Conservation (phyloP, 73 alveolate species). For the Paramecium bursaria region DNA sequence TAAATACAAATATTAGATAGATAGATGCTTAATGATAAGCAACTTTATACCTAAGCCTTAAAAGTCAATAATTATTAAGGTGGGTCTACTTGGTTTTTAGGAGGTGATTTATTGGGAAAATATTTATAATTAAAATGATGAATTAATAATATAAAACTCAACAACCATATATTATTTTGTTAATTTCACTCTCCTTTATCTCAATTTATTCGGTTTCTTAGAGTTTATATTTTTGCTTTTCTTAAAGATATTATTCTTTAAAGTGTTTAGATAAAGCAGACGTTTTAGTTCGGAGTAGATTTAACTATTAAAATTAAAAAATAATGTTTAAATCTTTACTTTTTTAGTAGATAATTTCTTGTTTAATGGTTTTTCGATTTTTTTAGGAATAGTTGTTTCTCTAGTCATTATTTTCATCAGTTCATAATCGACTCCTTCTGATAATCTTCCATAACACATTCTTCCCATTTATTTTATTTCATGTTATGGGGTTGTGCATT, state of each 20-base stretch:
- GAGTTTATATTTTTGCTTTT: not conserved
- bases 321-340: slow-evolving; percentile 8
- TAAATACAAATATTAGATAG: too few species aligned
- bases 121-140: too few species aligned
- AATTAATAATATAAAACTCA: too few species aligned
- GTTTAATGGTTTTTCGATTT: slow-evolving; percentile 31
- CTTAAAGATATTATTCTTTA: not conserved
- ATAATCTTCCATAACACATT: slow-evolving; percentile 6
- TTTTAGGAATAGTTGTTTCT: not conserved
- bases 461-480: slow-evolving; percentile 13
- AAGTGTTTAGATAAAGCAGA: not conserved
- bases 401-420: slow-evolving; percentile 28
- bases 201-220: not conserved
- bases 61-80: too few species aligned
- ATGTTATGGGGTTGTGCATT: not conserved
- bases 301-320: slow-evolving; percentile 12
- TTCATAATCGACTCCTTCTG: slow-evolving; percentile 23
- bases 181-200: slow-evolving; percentile 48
- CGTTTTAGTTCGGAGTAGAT: slow-evolving; percentile 6
- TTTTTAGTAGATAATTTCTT: slow-evolving; percentile 20
- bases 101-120: too few species aligned
- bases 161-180: slow-evolving; percentile 22
- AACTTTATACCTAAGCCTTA: too few species aligned
- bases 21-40: too few species aligned
- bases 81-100: too few species aligned